Percentiles rank a stretch among this genome's conserved stretches.
Evolutionary conservation across 257 asterid genomes (phyloP).

Genomic region (Fraxinus quadrangulata): DNA sequence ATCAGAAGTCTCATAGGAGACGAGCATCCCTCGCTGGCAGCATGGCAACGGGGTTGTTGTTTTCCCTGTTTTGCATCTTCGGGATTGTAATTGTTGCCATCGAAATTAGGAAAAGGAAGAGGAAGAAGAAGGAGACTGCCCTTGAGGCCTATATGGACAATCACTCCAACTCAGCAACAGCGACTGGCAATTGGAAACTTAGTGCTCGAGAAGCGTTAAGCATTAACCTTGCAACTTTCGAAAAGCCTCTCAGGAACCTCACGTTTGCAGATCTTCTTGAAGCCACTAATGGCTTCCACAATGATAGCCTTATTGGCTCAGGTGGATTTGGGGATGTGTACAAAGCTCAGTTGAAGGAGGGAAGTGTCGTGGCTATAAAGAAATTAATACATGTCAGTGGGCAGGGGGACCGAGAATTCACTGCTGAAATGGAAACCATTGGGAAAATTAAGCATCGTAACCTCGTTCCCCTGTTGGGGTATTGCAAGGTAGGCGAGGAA

Average conservation of each 20-base stretch:
- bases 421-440: conserved; percentile 95
- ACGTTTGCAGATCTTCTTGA: conserved; percentile 90
- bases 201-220: conserved; percentile 75
- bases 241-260: conserved; percentile 80
- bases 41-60: conserved; percentile 76
- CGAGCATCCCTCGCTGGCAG: conserved; percentile 87
- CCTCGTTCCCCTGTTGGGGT: conserved; percentile 83
- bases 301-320: conserved; percentile 72
- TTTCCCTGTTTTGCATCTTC: conserved; percentile 78
- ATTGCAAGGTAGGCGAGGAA: conserved; percentile 86
- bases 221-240: conserved; percentile 77
- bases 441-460: conserved; percentile 89
- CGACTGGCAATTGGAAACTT: conserved; percentile 64
- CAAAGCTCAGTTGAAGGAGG: conserved; percentile 83
- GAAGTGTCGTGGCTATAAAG: conserved; percentile 82
- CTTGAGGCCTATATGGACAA: conserved; percentile 77
- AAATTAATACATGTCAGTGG: conserved; percentile 82
- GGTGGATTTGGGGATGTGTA: conserved; percentile 98
- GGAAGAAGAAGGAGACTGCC: conserved; percentile 74
- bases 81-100: conserved; percentile 68
- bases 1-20: conserved; percentile 51
- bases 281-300: conserved; percentile 82
- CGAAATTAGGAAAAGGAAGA: conserved; percentile 64
- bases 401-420: conserved; percentile 91
- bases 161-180: conserved; percentile 67